Conservation (phyloP, 148 eudicot genomes). For the Rhododendron ovatum region DNA sequence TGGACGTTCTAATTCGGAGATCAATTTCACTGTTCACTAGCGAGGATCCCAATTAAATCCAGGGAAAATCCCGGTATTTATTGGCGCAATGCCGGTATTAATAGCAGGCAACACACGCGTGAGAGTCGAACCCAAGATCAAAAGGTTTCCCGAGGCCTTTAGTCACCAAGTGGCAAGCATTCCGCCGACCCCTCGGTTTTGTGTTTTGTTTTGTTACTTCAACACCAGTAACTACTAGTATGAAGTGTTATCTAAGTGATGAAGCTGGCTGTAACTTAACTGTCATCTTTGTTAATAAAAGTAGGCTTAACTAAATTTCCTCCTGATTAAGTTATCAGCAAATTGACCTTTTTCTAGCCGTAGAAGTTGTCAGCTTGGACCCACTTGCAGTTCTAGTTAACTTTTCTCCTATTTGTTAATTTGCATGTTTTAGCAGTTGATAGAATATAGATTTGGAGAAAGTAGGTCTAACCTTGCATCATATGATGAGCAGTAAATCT, state of each 20-base stretch:
- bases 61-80: too few species aligned
- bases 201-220: background rate
- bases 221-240: background rate
- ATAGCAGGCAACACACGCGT: too few species aligned
- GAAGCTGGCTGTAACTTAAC: slow-evolving; percentile 8
- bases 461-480: background rate
- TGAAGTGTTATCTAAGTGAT: slow-evolving; percentile 15
- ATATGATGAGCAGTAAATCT: background rate
- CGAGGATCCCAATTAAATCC: too few species aligned
- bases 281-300: background rate
- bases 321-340: slow-evolving; percentile 2
- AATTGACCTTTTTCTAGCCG: background rate
- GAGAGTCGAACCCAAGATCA: too few species aligned
- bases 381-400: slow-evolving; percentile 2
- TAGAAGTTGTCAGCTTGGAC: slow-evolving; percentile 5
- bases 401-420: background rate
- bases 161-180: background rate
- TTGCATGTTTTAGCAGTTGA: background rate
- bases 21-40: too few species aligned
- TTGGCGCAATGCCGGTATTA: too few species aligned
- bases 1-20: too few species aligned
- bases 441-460: background rate
- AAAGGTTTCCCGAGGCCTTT: too few species aligned
- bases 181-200: too few species aligned
- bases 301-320: slow-evolving; percentile 9